Evolutionary conservation across 2,329 filamentous ascomycete genomes (phyloP).

Genomic region (Aspergillus arachidicola): DNA sequence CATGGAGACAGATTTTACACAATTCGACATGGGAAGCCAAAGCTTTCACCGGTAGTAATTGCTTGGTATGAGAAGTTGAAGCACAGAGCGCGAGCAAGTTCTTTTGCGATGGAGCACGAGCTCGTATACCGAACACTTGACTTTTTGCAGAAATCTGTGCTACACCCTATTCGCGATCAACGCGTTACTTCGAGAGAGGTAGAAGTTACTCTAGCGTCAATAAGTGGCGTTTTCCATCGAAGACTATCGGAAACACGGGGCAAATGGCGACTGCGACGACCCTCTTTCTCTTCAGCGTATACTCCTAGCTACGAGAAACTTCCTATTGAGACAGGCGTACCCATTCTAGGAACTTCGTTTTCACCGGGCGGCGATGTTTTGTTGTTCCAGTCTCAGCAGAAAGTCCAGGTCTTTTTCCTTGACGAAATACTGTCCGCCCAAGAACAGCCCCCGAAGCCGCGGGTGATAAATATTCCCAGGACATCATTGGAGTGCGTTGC

Average conservation of each 20-base stretch:
- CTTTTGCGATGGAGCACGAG: conserved; percentile 19
- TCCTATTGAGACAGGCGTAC: not conserved
- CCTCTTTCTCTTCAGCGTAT: not conserved
- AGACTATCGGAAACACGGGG: not conserved
- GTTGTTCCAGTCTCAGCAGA: conserved; percentile 9
- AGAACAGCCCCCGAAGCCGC: conserved; percentile 4
- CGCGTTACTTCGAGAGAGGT: conserved; percentile 23
- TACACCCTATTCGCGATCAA: conserved; percentile 25
- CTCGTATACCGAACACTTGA: conserved; percentile 29
- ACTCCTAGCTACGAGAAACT: not conserved
- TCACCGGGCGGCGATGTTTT: conserved; percentile 14
- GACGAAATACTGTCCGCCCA: conserved; percentile 9
- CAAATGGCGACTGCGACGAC: not conserved
- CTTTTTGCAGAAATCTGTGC: conserved; percentile 29
- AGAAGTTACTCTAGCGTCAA: conserved; percentile 21
- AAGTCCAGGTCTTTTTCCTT: conserved; percentile 9
- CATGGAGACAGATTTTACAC: conserved; percentile 26
- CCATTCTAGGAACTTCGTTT: conserved; percentile 10
- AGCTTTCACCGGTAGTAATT: conserved; percentile 16
- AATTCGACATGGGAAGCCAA: conserved; percentile 7
- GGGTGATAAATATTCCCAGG: not conserved
- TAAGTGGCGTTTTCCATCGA: conserved; percentile 9
- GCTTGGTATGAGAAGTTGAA: conserved; percentile 19
- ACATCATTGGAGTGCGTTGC: conserved; percentile 13
- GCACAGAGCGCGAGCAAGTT: not conserved